Base-by-base conservation (phyloP, 805 yeast species). In the Wickerhamiella spandovensis region DNA sequence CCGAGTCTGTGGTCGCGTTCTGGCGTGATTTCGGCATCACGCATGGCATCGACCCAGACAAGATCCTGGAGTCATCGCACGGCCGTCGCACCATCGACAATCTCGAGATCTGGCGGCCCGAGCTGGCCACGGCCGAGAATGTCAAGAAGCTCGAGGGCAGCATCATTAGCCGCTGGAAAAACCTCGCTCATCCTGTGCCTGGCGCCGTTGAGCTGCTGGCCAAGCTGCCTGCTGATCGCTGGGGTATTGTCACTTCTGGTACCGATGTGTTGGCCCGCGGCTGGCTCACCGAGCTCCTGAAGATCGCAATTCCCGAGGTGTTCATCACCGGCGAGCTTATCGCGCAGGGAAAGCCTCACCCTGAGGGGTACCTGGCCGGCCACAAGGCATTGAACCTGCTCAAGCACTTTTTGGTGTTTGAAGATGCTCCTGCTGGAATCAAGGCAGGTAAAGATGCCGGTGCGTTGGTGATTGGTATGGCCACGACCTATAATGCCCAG, bases 231-330 rank as follows among this genome's bases (percentile, higher is more conserved):
- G 62, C 79, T 78, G 18, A 48, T 35, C 59, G 48, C 68, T 86
- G 95, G 87, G 90, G 89, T 51, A 82, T 86, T 61, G 95, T 87
- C 56, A 86, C 95, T 25, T 79, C 87, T 47, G 95, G 95, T 58
- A 81, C 89, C 51, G 72, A 74, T 56, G 81, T 77, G 37, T 74
- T 86, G 72, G 95, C 94, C 50, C 71, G 78, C 59, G 77, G 81
- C 58, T 86, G 95, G 92, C 78, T 86, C 64, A 71, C 74, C 58
- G 69, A 71, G 56, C 75, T 83, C 65, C 72, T 84, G 62, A 74
- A 75, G 47, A 68, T 73, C 48, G 72, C 73, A 50, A 71, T 73
- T 64, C 95, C 95, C 47, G 77, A 81, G 57, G 75, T 78, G 45
- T 86, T 86, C 70, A 81, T 86, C 62, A 82, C 92, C 45, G 92